These are phyloP conservation scores for Vanderwaltozyma tropicalis DNA, from an alignment of 805 yeast genomes.

Conservation along the genomic window DNA sequence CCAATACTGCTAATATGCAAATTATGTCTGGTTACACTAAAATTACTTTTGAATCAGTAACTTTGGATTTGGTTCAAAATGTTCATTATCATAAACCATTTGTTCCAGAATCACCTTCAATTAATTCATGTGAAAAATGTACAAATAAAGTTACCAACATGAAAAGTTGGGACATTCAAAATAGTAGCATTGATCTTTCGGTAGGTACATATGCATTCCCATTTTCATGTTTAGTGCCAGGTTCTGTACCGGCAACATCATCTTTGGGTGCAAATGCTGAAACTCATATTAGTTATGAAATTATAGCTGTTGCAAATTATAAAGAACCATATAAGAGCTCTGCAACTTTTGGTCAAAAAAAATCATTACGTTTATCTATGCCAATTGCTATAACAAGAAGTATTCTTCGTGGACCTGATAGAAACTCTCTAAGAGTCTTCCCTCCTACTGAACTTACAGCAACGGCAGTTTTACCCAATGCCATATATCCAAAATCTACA, in stretches of 20 bases:
- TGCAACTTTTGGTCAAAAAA: slow-evolving; percentile 16
- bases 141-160: slow-evolving; percentile 44
- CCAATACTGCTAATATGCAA: slow-evolving; percentile 15
- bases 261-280: slow-evolving; percentile 42
- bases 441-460: slow-evolving; percentile 93
- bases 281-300: slow-evolving; percentile 57
- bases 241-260: slow-evolving; percentile 72
- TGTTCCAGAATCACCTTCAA: slow-evolving; percentile 38
- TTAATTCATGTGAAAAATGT: slow-evolving; percentile 52
- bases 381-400: slow-evolving; percentile 72
- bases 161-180: slow-evolving; percentile 82
- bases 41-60: slow-evolving; percentile 46
- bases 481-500: slow-evolving; percentile 75
- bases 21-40: slow-evolving; percentile 31
- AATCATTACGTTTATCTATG: slow-evolving; percentile 36
- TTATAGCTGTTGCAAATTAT: slow-evolving; percentile 49
- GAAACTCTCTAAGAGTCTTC: slow-evolving; percentile 79
- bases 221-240: slow-evolving; percentile 81
- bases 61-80: slow-evolving; percentile 62
- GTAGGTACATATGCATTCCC: slow-evolving; percentile 80
- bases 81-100: slow-evolving; percentile 59
- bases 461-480: slow-evolving; percentile 78
- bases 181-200: slow-evolving; percentile 45
- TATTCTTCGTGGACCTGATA: slow-evolving; percentile 69
- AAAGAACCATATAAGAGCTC: slow-evolving; percentile 26